Base-by-base conservation (phyloP, 2,329 filamentous ascomycete genomes). In the Phoma sp. region DNA sequence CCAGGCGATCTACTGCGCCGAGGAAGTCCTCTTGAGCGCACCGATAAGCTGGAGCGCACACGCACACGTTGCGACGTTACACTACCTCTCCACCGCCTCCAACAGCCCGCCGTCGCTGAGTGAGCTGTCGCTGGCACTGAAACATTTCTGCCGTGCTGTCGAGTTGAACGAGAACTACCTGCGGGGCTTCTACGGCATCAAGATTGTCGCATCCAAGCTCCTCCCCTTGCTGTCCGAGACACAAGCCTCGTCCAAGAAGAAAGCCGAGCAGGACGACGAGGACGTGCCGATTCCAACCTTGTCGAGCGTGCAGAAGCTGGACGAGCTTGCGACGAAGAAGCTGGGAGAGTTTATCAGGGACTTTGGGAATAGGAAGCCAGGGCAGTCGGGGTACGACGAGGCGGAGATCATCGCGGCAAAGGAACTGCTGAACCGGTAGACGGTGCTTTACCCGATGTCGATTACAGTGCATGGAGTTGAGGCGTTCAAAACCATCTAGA, bases 21-120 rank as follows among this genome's bases (percentile, higher is more conserved):
- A 99, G 74, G 95, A 99, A 74, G 92, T 96, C 17, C 76, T 99
- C 37, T 80, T 98, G 45, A 81, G 96, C 52, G 85, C 87, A 47
- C 93, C 95, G 4, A 96, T 96, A 78, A 91, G 93, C 17, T 99
- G 95, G 93, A 98, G 96, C 80, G 91, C 96, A 60, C 92, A 97
- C 74, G 93, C 93, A 42, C 87, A 90, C 42, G 77, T 97, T 21
- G 95, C 92, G 14, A 95, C 98, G 74, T 77, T 96, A 26, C 80
- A 90, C 33, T 92, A 91, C 71, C 87, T 96, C 77, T 85, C 87
- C 28, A 75, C 65, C n/a, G 46, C 60, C 4, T 53, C 66, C 25
- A 62, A 50, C 54, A 61, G 33, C 50, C 66, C 76, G 5, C 63
- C 64, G 7, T 62, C 55, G 62, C 53, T 76, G 39, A 67, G 74